A percentile compares a stretch with the other conserved stretches of the same genome.
Evolutionary conservation across 192 early-diverging fungal species (phyloP).

Genomic region (Coemansia erecta): DNA sequence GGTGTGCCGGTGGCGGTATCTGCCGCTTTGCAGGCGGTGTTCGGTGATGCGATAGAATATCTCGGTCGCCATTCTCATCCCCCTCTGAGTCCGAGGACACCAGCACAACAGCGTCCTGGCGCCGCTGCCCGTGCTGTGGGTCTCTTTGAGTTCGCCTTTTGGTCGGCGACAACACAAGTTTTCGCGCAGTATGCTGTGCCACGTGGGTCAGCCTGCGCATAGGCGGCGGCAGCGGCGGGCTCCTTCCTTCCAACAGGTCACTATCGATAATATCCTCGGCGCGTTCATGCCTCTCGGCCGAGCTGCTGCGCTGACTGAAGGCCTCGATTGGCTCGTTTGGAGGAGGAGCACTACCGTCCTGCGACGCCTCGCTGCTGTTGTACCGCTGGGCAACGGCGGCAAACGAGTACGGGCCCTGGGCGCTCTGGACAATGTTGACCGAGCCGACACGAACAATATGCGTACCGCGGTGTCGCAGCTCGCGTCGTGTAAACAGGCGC

Average conservation of each 20-base stretch:
- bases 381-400: neutral
- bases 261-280: too few species aligned
- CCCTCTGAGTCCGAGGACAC: too few species aligned
- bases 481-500: slow-evolving; percentile 32
- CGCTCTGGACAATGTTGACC: slow-evolving; percentile 22
- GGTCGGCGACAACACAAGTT: too few species aligned
- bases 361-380: neutral
- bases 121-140: too few species aligned
- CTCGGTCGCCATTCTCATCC: neutral
- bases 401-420: slow-evolving; percentile 27
- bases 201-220: too few species aligned
- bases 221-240: too few species aligned
- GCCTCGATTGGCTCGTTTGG: neutral
- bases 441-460: slow-evolving; percentile 40
- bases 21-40: neutral
- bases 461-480: slow-evolving; percentile 29
- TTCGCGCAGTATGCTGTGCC: too few species aligned
- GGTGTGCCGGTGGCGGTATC: neutral
- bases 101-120: too few species aligned
- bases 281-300: neutral
- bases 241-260: too few species aligned
- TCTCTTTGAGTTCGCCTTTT: too few species aligned
- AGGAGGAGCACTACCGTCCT: neutral
- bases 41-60: neutral
- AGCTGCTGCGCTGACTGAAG: neutral